Conservation (phyloP, 139 green algal genomes). For the Zygnema cylindricum region DNA sequence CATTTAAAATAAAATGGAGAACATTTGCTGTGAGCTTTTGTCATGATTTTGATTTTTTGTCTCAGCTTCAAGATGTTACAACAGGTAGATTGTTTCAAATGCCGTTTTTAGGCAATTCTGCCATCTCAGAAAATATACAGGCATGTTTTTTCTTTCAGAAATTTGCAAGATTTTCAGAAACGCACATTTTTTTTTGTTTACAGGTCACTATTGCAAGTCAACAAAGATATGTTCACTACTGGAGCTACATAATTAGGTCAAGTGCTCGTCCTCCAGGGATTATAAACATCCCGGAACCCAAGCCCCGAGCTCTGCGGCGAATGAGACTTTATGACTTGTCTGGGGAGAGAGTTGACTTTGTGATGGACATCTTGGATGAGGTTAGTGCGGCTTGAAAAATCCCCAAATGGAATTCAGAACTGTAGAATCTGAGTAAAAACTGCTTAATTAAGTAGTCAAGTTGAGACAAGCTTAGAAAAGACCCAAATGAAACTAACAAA, state of each 20-base stretch:
- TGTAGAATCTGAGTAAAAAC: no score
- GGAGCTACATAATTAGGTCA: background rate
- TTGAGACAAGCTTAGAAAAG: no score
- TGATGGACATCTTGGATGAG: constrained; percentile 44
- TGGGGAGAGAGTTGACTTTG: constrained; percentile 42
- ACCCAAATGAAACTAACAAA: no score
- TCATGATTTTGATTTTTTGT: no score
- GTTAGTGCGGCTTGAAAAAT: no score
- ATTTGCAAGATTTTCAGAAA: background rate
- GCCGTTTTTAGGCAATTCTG: no score
- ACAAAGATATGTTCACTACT: constrained; percentile 52
- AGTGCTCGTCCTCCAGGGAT: background rate
- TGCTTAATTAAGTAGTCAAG: no score
- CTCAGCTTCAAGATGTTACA: no score
- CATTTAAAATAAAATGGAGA: no score
- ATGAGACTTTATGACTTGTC: constrained; percentile 39
- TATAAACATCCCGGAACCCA: constrained; percentile 13
- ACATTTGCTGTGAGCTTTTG: no score
- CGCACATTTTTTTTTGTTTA: background rate
- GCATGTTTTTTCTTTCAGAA: background rate
- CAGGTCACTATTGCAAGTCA: constrained; percentile 56
- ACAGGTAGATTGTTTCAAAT: no score
- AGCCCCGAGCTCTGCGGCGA: constrained; percentile 22
- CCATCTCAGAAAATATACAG: background rate
- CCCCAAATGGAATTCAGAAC: no score